These are phyloP conservation scores for Rheum nobile DNA, from an alignment of 148 eudicot species.

Conservation along the genomic window DNA sequence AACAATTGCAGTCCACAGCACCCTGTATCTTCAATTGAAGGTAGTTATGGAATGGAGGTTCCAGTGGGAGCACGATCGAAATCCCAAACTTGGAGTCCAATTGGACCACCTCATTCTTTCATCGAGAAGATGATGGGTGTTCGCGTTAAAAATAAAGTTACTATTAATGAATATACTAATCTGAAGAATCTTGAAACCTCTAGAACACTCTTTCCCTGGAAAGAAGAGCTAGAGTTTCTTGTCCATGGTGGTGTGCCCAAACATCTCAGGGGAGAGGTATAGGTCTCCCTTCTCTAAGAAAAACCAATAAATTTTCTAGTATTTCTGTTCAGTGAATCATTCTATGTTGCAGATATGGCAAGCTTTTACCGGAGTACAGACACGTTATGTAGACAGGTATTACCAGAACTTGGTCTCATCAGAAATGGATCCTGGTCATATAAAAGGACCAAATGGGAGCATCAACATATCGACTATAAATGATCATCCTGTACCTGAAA, in stretches of 20 bases:
- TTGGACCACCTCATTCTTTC: slow-evolving; percentile 40
- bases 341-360: slow-evolving; percentile 63
- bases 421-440: slow-evolving; percentile 27
- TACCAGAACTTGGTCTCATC: slow-evolving; percentile 60
- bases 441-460: slow-evolving; percentile 9
- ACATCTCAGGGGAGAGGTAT: slow-evolving; percentile 91
- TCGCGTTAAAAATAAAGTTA: slow-evolving; percentile 35
- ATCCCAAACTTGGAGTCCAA: slow-evolving; percentile 44
- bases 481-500: slow-evolving; percentile 28
- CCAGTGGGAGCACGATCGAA: slow-evolving; percentile 21
- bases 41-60: slow-evolving; percentile 21
- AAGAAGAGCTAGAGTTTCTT: slow-evolving; percentile 76
- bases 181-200: slow-evolving; percentile 11
- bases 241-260: slow-evolving; percentile 91
- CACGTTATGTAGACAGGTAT: slow-evolving; percentile 58
- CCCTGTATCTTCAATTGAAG: slow-evolving; percentile 18
- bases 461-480: slow-evolving; percentile 7
- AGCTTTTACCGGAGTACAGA: slow-evolving; percentile 74
- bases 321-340: neutral
- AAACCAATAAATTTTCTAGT: neutral
- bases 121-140: slow-evolving; percentile 50
- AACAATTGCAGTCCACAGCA: slow-evolving; percentile 31
- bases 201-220: slow-evolving; percentile 38
- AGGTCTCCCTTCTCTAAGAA: neutral
- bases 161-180: slow-evolving; percentile 15